Conservation (phyloP, 345 rosid species). For the Eucalyptus grandis region DNA sequence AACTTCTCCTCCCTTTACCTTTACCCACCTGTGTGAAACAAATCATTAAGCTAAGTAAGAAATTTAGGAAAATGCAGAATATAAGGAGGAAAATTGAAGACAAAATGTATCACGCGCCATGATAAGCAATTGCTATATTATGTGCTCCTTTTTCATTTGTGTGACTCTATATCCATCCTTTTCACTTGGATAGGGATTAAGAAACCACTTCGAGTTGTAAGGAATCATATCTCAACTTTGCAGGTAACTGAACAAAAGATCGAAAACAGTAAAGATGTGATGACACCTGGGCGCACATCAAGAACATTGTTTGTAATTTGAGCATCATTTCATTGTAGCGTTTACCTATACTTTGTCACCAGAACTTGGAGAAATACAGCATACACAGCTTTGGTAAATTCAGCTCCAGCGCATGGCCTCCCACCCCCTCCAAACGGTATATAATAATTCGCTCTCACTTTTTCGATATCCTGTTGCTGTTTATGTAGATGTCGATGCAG, state of each 20-base stretch:
- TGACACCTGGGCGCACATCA: not conserved
- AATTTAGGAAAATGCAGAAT: not conserved
- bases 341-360: slow-evolving; percentile 10
- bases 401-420: slow-evolving; percentile 34
- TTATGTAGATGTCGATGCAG: not conserved
- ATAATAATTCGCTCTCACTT: slow-evolving; percentile 19
- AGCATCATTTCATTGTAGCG: not conserved
- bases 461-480: not conserved
- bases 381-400: slow-evolving; percentile 18
- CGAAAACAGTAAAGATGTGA: no score
- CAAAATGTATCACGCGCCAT: not conserved
- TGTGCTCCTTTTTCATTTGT: not conserved
- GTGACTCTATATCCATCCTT: not conserved
- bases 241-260: no score
- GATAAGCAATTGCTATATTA: not conserved
- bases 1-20: not conserved
- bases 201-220: not conserved
- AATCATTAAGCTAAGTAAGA: not conserved
- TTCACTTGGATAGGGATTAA: not conserved
- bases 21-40: not conserved
- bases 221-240: not conserved
- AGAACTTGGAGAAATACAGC: slow-evolving; percentile 20
- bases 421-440: slow-evolving; percentile 41
- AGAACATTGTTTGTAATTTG: not conserved
- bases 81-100: not conserved